Conservation (phyloP, 2,329 filamentous ascomycete species). For the Tolypocladium tropicale region DNA sequence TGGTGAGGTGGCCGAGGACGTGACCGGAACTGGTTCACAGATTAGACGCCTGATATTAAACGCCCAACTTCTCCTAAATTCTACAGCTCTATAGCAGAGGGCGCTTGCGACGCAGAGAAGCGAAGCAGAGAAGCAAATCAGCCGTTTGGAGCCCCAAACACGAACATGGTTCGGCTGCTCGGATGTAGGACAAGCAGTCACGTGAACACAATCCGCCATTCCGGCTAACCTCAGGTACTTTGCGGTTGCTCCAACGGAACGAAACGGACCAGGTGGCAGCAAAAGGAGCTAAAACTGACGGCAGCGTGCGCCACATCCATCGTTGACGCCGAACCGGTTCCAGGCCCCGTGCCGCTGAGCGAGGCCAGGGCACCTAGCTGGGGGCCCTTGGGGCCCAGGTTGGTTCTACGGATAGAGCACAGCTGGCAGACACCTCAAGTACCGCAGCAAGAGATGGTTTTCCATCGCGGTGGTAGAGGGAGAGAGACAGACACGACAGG, state of each 20-base stretch:
- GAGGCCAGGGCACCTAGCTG: background rate
- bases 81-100: too few relatives aligned
- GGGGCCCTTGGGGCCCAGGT: too few relatives aligned
- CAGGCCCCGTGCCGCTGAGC: background rate
- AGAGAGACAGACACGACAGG: background rate
- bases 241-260: background rate
- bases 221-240: too few relatives aligned
- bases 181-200: too few relatives aligned
- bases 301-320: background rate
- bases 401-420: background rate
- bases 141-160: too few relatives aligned
- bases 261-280: background rate
- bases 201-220: background rate
- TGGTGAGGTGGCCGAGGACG: background rate
- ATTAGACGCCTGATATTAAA: too few relatives aligned
- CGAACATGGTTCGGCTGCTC: too few relatives aligned
- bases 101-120: too few relatives aligned
- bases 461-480: background rate
- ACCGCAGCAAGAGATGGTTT: background rate
- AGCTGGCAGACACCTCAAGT: background rate
- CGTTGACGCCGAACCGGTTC: background rate
- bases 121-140: too few relatives aligned
- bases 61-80: too few relatives aligned
- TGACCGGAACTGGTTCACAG: too few relatives aligned
- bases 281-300: background rate